Evolutionary conservation across 1,284 basidiomycete species (phyloP).

Genomic region (Rhodotorula sp.): DNA sequence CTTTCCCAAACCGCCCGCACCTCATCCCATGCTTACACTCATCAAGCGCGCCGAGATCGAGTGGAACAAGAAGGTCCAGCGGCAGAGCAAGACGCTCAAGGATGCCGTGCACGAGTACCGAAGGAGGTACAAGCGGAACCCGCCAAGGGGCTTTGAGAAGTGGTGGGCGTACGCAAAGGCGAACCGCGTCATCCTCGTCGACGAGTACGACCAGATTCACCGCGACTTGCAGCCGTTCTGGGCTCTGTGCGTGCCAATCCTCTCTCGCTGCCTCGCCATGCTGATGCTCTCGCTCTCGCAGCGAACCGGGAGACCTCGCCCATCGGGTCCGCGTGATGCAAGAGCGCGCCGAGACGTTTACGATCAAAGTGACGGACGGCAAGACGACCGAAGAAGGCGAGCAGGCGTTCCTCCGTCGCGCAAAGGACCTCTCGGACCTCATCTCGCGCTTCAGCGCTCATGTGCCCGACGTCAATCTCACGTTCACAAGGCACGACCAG

Average conservation of each 20-base stretch:
- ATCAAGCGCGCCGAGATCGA: constrained; percentile 52
- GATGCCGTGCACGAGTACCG: constrained; percentile 53
- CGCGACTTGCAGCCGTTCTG: constrained; percentile 41
- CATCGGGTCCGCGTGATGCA: constrained; percentile 42
- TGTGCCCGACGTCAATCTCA: constrained; percentile 49
- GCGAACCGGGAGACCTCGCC: constrained; percentile 34
- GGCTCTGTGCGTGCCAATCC: constrained; percentile 32
- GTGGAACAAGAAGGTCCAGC: constrained; percentile 51
- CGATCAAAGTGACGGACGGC: constrained; percentile 39
- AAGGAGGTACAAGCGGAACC: constrained; percentile 49
- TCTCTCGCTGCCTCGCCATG: background rate
- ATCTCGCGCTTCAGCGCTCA: constrained; percentile 47
- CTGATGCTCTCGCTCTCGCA: constrained; percentile 4
- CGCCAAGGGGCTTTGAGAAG: constrained; percentile 48
- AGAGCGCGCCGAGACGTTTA: constrained; percentile 43
- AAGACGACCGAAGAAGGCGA: constrained; percentile 32
- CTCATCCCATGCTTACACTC: constrained; percentile 49
- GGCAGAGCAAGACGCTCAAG: constrained; percentile 53
- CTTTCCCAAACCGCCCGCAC: constrained; percentile 18
- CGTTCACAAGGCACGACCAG: constrained; percentile 54
- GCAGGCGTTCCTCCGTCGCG: constrained; percentile 40
- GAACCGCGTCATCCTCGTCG: constrained; percentile 40
- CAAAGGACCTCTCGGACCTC: constrained; percentile 45
- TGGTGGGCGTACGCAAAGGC: constrained; percentile 43
- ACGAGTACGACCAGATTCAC: constrained; percentile 45